Evolutionary conservation across 352 stramenopile species (phyloP), one percentile per base, ranked within the genome.

Genomic region (Phytopythium vexans): DNA sequence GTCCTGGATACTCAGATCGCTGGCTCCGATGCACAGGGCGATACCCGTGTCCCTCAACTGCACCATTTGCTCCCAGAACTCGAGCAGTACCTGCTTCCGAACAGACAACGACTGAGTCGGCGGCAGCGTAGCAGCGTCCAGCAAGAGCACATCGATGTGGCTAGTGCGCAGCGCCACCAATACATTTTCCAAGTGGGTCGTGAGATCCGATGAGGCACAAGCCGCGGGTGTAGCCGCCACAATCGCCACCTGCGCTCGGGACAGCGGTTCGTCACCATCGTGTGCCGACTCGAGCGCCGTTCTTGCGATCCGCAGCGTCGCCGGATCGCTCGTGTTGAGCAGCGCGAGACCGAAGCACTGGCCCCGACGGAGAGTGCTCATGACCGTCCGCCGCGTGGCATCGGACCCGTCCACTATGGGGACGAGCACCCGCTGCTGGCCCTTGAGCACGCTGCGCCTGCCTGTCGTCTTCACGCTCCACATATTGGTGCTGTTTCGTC

Each of bases 341-440:
- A 88, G 33, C 4, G 56, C 35, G 15, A 89, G 31, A 2, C 59
- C 74, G 35, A 54, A 72, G 48, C 72, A 86, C 14, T 72, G 67
- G 4, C 64, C 74, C 1, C 57, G 27, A 38, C 63, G 45, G 36
- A 78, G 59, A 8, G 69, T 57, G 5, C 58, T 50, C 27, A 70
- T 14, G 12, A 86, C 60, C 46, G 59, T 55, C 0, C 53, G 64
- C 21, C 65, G 64, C 4, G 62, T 68, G 0, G 15, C 41, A 14
- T 70, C 60, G 4, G 44, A 15, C 6, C 47, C 10, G 45, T 71
- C 65, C 4, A 34, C 40, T 36, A 85, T 60, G n/a, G 60, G 61
- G 52, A 89, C 86, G 42, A 85, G 46, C 44, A 87, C 15, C 5
- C 79, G 72, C 50, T 86, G 70, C 42, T 74, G 56, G 8, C 64